phyloP scores from a whole-genome alignment of 106 monocot genomes.

The Dendrobium officinale region DNA sequence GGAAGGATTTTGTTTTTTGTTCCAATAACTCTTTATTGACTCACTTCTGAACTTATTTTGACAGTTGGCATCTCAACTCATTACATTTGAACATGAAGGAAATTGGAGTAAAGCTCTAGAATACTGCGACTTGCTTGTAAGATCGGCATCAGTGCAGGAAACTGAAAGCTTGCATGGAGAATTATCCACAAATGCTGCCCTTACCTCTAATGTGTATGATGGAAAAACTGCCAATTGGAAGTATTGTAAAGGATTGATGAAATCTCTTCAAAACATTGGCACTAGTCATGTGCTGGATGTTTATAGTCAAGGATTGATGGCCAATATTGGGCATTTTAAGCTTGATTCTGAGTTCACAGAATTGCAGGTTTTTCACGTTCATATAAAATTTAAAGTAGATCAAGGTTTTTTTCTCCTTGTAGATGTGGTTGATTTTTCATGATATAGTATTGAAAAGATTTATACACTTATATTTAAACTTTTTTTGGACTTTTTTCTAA shows the following conservation, averaged over 20 bases:
- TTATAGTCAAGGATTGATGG: conserved; percentile 67
- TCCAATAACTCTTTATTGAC: background rate
- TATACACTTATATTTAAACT: background rate
- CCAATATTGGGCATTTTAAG: conserved; percentile 45
- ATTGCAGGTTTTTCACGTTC: conserved; percentile 46
- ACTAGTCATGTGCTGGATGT: conserved; percentile 81
- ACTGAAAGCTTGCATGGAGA: conserved; percentile 16
- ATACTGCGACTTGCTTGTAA: conserved; percentile 79
- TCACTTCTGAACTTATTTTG: conserved; percentile 8
- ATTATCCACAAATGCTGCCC: conserved; percentile 6
- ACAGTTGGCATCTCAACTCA: conserved; percentile 84
- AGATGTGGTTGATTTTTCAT: background rate
- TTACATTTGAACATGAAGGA: conserved; percentile 89
- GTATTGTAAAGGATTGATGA: conserved; percentile 78
- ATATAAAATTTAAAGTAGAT: background rate
- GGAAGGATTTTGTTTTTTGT: background rate
- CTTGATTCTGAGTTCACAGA: conserved; percentile 76
- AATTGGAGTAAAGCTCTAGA: conserved; percentile 92
- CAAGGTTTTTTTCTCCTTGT: background rate
- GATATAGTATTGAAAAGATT: background rate
- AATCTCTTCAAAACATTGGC: conserved; percentile 89
- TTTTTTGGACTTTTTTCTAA: background rate
- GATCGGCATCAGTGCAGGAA: conserved; percentile 31
- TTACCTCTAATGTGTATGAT: conserved; percentile 9
- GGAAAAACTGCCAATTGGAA: conserved; percentile 41